Evolutionary conservation across 1,284 basidiomycete species (phyloP), one percentile per base, ranked within the genome.

Genomic region (Ganoderma resinaceum): DNA sequence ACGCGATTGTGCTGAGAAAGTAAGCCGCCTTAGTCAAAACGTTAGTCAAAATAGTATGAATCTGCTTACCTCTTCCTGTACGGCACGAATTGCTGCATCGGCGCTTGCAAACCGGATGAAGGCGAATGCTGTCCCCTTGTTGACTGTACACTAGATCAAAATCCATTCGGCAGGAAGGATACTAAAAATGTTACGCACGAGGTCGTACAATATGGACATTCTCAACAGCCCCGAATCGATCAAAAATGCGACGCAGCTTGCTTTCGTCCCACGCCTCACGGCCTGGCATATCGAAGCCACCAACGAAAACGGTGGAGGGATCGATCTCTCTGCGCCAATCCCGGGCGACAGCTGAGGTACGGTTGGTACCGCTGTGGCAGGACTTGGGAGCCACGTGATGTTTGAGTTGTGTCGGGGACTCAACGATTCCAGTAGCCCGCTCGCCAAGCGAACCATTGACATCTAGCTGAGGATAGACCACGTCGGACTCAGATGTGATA

Each of bases 281-380:
- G 8, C 89, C 89, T 72, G 82, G 83, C 76, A 88, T 85, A 73
- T 91, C 89, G 52, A 94, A 81, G 2, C 92, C 92, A 16, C 92
- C 92, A 35, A 93, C 89, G 75, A 93, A 94, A 29, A 94, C 82
- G 0, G 91, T 89, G 2, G 84, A 87, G 0, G 88, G 89, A 76
- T 93, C 91, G 16, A 90, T 75, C 26, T 85, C 71, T 63, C 72
- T 76, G 53, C 75, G 77, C 38, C 79, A 75, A 66, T 81, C 79
- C 16, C 37, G 23, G 18, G 58, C n/a, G 35, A 42, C 29, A 12
- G 23, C 33, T n/a, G n/a, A 7, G 31, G 6, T 9, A 60, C 16
- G 23, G 14, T 42, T 40, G 58, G 16, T 16, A 26, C 16, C 6
- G 23, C 7, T 16, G 12, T 38, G 58, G 58, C 12, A 12, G 26